Base-by-base conservation (phyloP, 2,329 filamentous ascomycete genomes). In the Colletotrichum sublineola region DNA sequence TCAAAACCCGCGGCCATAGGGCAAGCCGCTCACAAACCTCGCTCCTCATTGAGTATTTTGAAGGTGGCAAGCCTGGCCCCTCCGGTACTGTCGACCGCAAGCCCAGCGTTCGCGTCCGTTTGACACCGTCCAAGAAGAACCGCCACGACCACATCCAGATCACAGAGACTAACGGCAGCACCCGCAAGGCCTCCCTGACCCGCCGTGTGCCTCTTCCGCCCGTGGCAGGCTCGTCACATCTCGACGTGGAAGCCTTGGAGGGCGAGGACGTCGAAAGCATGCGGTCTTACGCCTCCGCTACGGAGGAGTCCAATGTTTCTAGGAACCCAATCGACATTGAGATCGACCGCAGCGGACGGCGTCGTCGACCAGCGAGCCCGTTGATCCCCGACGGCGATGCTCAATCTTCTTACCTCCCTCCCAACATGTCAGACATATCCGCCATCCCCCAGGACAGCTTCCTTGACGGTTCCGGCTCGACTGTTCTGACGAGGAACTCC, bases 31-130 rank as follows among this genome's bases (percentile, higher is more conserved):
- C 94, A 57, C 95, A 97, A 84, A 97, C 95, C 48, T 97, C 94
- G 68, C 87, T 98, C 76, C 87, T 98, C 77, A 98, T 98, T 78
- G 95, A 98, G 84, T 97, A 97, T 82, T 98, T 97, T 79, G 95
- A 97, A 83, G 93, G 91, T 76, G 90, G 92, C 74, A 95, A 94
- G 81, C 72, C 77, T 55, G 79, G 79, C 67, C 85, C 86, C 75
- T 80, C 83, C n/a, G 81, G 83, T 53, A 84, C 88, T 68, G 86
- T 86, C 77, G 88, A 90, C 77, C 92, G 93, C 77, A 91, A 93
- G 77, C 95, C 95, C 15, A 97, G 94, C 80, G 94, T 98, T 66
- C 89, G 89, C 79, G 87, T 93, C 82, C 89, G 90, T 83, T 88
- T 97, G 74, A 97, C 94, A 18, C 95, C 95, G 18, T 94, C 93